Evolutionary conservation across 2,329 filamentous ascomycete species (phyloP), one percentile per base, ranked within the genome.

Genomic region (Phaeosphaeriaceae sp.): DNA sequence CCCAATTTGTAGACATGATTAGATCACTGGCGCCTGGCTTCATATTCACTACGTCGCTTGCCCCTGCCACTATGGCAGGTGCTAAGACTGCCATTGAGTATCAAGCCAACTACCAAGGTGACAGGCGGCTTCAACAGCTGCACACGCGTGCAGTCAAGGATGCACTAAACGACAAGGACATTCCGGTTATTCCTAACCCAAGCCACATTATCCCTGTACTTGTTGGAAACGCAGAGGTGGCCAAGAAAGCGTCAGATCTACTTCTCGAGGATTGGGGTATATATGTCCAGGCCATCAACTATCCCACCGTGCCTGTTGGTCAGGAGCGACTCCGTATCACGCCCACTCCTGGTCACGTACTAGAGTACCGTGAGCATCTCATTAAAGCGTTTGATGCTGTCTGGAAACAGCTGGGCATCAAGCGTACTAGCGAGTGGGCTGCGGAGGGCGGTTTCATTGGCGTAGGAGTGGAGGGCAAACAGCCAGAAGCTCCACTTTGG

Each of bases 211-310:
- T 99, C 43, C 94, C 94, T 3, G 84, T 97, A 46, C 83, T 99
- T 11, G 93, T 99, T 41, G 94, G 94, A 50, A 94, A 96, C 67
- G 94, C 94, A 38, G 92, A 94, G 75, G 79, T 95, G 33, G 94
- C 94, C 51, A 97, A 94, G 81, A 82, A 87, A 63, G 94, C 94
- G 6, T 96, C 90, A 18, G 94, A 99, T 71, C 86, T 96, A 79
- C 85, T 99, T 17, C 83, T 99, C 12, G 86, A 89, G 61, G 88
- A 96, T 61, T 89, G 96, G 79, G 85, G 87, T 54, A 97, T 99
- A 71, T 99, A 99, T 72, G 94, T 99, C 20, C 94, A 99, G 77
- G 92, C 91, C 46, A 97, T 99, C 83, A 99, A 99, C 79, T 97
- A 97, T 77, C 94, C 94, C 2, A 99, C 94, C 42, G 94, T 99